Evolutionary conservation across 768 basidiomycete genomes (phyloP).

Genomic region (Phlebiopsis flavidoalba): DNA sequence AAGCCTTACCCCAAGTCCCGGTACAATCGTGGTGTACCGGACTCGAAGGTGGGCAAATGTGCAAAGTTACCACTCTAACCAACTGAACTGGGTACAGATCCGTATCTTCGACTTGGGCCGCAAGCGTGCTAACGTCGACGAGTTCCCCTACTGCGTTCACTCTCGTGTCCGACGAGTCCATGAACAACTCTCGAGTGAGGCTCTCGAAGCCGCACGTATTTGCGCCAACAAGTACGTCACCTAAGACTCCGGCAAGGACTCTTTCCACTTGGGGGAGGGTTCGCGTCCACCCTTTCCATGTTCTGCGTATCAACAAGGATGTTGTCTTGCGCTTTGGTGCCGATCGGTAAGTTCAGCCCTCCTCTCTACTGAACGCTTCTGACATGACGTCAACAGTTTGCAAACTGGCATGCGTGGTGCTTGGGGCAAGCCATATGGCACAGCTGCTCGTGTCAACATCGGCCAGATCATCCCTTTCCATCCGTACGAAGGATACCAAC

Average conservation of each 20-base stretch:
- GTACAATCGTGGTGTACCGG: constrained; percentile 99
- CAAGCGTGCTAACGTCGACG: constrained; percentile 94
- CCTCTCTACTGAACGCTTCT: neutral
- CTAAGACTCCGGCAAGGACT: constrained; percentile 97
- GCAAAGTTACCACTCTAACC: neutral
- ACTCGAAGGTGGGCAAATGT: constrained; percentile 63
- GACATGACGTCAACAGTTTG: constrained; percentile 42
- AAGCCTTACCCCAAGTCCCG: constrained; percentile 94
- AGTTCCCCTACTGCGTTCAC: constrained; percentile 96
- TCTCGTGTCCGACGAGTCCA: constrained; percentile 92
- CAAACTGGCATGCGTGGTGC: constrained; percentile 99
- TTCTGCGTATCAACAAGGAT: constrained; percentile 99
- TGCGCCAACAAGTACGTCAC: constrained; percentile 99
- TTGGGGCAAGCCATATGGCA: constrained; percentile 98
- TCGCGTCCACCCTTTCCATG: constrained; percentile 97
- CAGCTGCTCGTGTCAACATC: constrained; percentile 93
- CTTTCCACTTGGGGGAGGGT: constrained; percentile 98
- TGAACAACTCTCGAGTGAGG: constrained; percentile 93
- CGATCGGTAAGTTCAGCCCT: constrained; percentile 62
- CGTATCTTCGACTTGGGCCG: constrained; percentile 94
- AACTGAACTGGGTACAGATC: constrained; percentile 52
- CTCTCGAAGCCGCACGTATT: constrained; percentile 96
- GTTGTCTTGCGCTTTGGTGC: constrained; percentile 98
- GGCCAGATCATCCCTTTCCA: constrained; percentile 90
- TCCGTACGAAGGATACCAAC: constrained; percentile 89